phyloP scores from a whole-genome alignment of 2,329 filamentous ascomycete genomes.

The Colletotrichum falcatum region DNA sequence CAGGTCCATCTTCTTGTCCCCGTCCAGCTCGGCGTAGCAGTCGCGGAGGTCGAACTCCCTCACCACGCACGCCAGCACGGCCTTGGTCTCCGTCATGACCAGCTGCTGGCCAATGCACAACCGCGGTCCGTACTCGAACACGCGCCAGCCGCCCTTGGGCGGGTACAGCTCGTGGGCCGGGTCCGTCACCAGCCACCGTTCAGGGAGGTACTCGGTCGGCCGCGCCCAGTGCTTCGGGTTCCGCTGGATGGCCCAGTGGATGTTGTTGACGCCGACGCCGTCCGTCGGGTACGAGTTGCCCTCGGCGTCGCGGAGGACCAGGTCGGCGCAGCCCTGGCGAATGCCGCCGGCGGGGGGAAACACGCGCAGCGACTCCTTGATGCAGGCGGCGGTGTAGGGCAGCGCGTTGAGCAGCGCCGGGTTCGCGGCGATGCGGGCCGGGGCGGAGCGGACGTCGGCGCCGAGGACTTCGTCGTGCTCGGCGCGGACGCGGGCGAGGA shows the following conservation, averaged over 20 bases:
- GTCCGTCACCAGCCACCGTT: constrained; percentile 55
- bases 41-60: constrained; percentile 57
- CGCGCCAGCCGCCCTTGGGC: constrained; percentile 58
- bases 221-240: constrained; percentile 56
- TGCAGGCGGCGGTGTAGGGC: constrained; percentile 64
- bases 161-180: constrained; percentile 35
- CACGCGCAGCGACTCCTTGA: constrained; percentile 67
- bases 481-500: constrained; percentile 47
- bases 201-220: constrained; percentile 59
- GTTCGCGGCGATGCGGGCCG: constrained; percentile 44
- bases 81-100: constrained; percentile 60
- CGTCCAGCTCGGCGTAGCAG: constrained; percentile 36
- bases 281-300: constrained; percentile 60
- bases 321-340: constrained; percentile 52
- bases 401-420: constrained; percentile 63
- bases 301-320: constrained; percentile 56
- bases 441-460: constrained; percentile 33
- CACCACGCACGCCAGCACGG: constrained; percentile 59
- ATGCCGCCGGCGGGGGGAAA: constrained; percentile 63
- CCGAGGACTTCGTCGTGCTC: constrained; percentile 67
- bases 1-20: constrained; percentile 21
- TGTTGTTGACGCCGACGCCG: constrained; percentile 56
- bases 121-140: constrained; percentile 63
- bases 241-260: constrained; percentile 53
- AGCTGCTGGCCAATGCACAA: constrained; percentile 59